These are phyloP conservation scores for Fusarium bulbicola DNA, from an alignment of 2,329 filamentous ascomycete genomes.

Conservation along the genomic window DNA sequence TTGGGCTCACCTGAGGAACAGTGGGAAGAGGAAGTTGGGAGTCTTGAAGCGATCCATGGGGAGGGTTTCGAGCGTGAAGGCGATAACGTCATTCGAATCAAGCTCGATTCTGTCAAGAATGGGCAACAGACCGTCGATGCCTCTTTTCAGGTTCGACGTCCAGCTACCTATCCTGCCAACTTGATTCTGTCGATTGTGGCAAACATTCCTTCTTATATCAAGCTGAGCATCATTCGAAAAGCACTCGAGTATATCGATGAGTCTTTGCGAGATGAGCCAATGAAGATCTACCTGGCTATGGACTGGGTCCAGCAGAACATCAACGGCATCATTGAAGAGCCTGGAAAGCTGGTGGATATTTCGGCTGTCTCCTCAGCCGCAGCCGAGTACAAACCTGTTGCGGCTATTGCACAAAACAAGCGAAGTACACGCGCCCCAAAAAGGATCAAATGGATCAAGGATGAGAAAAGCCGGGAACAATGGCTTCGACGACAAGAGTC, in stretches of 20 bases:
- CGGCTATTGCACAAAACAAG: constrained; percentile 42
- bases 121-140: constrained; percentile 62
- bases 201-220: constrained; percentile 88
- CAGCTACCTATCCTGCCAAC: constrained; percentile 76
- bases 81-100: constrained; percentile 73
- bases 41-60: constrained; percentile 86
- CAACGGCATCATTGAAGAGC: constrained; percentile 82
- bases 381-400: constrained; percentile 58
- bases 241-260: constrained; percentile 76
- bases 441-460: constrained; percentile 71
- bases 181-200: constrained; percentile 75
- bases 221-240: constrained; percentile 85
- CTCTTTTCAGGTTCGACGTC: constrained; percentile 73
- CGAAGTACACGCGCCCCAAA: constrained; percentile 59
- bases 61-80: constrained; percentile 72
- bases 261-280: constrained; percentile 81
- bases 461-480: constrained; percentile 67
- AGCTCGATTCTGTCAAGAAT: constrained; percentile 66
- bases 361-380: constrained; percentile 78
- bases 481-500: constrained; percentile 76
- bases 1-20: constrained; percentile 65
- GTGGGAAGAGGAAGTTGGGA: constrained; percentile 88
- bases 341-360: constrained; percentile 85
- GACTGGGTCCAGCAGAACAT: constrained; percentile 93
- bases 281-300: constrained; percentile 86